Base-by-base conservation (phyloP, 2,329 filamentous ascomycete species). In the Tricladium varicosporioides region DNA sequence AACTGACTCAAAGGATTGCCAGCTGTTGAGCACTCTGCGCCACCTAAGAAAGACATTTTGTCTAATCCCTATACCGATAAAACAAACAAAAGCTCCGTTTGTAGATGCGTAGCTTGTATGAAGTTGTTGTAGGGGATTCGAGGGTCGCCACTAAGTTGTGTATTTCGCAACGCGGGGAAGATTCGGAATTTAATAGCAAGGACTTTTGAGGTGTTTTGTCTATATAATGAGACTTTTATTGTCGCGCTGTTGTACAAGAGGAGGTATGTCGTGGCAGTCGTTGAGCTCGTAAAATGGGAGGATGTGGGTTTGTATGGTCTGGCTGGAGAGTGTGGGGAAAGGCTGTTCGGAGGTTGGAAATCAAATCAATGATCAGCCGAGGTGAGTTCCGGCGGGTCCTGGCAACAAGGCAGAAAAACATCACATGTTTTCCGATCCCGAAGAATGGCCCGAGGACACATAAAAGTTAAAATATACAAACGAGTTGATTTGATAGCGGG, bases 1-100 rank as follows among this genome's bases (percentile, higher is more conserved):
- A 99, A 96, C 79, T 97, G 94, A 72, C 91, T 93, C 69, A 99
- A 86, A 57, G 95, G 94, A 75, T 99, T 99, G 70, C 88, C 91
- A 63, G 90, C 92, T 60, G 94, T 95, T 56, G 93, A 97, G 81
- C 94, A 99, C 78, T 97, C 94, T 67, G 93, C 89, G 67, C 93
- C 92, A 75, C 91, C 91, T 69, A 97, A 83, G 74, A 99, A 97
- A 54, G 93, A 97, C 93, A 99, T 97, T 58, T 58, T 5, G 18
- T 40, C 14, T 10, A 4, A 7, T 27, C 22, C 22, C 22, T 27
- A 27, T 27, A 7, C 22, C 7, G 7, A 3, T 7, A 27, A 27
- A 27, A 27, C 22, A 27, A 27, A 27, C 22, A 7, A 27, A 27
- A 27, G 22, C 22, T 27, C 22, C 22, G 22, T 27, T 27, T 27